Base-by-base conservation (phyloP, 2,329 filamentous ascomycete species). In the Ambrosiella cleistominuta region DNA sequence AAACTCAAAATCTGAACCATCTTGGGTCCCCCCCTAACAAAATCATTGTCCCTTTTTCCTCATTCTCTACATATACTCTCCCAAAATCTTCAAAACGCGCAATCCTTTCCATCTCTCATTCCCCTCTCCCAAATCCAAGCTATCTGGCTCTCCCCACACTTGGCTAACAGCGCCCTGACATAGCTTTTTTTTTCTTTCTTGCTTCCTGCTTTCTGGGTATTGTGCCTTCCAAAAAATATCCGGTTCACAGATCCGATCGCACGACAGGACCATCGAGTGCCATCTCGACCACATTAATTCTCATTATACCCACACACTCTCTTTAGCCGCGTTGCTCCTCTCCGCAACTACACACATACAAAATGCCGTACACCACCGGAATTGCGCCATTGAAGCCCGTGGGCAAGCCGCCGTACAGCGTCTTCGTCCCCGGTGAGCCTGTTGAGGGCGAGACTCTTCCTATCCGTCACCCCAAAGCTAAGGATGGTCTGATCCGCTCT, bases 371-470 rank as follows among this genome's bases (percentile, higher is more conserved):
- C 68, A 71, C 65, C 57, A 65, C 65, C 64, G 74, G 74, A 63
- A 68, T 74, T 36, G 70, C 75, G 66, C 78, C 78, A 62, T 67
- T 81, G 62, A 70, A 75, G 65, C 78, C 79, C 70, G 73, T 78
- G 65, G 82, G 85, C 70, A 81, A 82, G 69, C 78, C 82, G 39
- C 87, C 88, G 12, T 91, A 83, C 74, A 83, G 84, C 59, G 73
- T 89, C 66, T 86, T 93, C 65, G 80, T 78, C 9, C 74, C 85
- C 13, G 85, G 82, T 65, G 80, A 75, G 63, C 71, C 82, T 66
- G 77, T 85, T 61, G 75, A 83, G 5, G 88, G 88, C 72, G 88
- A 95, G 74, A 91, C 89, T 54, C 82, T 88, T 63, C 88, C 89
- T 44, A 84, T 87, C 64, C 80, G 88, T 60, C 82, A 94, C 68